phyloP scores from a whole-genome alignment of 2,329 filamentous ascomycete species.

The Hymenoscyphus repandus region DNA sequence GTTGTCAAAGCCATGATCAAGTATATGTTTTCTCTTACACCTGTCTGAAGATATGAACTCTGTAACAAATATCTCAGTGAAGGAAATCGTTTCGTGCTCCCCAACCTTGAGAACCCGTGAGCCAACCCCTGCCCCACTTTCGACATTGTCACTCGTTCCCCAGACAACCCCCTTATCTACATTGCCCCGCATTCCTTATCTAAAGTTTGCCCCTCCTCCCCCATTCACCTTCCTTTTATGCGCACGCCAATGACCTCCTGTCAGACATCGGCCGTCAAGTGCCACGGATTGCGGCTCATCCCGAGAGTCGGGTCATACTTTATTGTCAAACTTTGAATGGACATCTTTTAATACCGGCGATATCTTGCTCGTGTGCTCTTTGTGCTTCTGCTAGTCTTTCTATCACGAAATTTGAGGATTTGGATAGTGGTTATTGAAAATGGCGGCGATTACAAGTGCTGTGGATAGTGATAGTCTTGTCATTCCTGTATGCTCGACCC shows the following conservation, averaged over 20 bases:
- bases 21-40: no score
- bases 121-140: background rate
- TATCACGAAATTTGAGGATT: background rate
- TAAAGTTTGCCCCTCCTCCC: background rate
- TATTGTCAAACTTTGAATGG: background rate
- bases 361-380: background rate
- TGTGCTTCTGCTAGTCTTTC: background rate
- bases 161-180: background rate
- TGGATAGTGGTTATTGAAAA: slow-evolving; percentile 2
- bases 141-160: background rate
- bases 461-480: slow-evolving; percentile 48
- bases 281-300: slow-evolving; percentile 7
- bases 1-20: slow-evolving; percentile 22
- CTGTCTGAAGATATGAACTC: background rate
- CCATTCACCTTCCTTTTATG: no score
- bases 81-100: no score
- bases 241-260: background rate
- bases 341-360: background rate
- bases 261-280: no score
- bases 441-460: slow-evolving; percentile 26
- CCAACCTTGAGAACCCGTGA: no score
- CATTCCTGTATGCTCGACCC: slow-evolving; percentile 46
- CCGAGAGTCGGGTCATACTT: background rate
- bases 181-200: slow-evolving; percentile 4
- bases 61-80: background rate